Conservation (phyloP, 140 eudicot genomes). For the Oenanthe javanica region DNA sequence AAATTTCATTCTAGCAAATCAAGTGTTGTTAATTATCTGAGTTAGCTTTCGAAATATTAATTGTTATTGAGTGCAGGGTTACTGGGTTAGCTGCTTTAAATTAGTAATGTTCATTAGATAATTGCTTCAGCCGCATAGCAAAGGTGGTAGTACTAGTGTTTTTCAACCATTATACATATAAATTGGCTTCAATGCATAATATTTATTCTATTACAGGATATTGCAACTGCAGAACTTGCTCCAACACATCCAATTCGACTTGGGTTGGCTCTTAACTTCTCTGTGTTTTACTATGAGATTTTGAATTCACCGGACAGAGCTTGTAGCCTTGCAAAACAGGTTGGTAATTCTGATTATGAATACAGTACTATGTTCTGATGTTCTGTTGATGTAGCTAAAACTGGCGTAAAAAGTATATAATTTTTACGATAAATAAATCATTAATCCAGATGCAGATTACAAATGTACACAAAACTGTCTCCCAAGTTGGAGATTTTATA, state of each 20-base stretch:
- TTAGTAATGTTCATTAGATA: not conserved
- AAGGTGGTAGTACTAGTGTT: not conserved
- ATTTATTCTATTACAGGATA: not conserved
- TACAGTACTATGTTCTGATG: not conserved
- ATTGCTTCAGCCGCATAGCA: not conserved
- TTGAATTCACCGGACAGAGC: not conserved
- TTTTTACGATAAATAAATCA: too few species aligned
- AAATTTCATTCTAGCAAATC: too few species aligned
- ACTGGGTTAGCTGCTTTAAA: too few species aligned
- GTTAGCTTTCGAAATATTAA: too few species aligned
- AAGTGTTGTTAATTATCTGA: too few species aligned
- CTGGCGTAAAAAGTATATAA: not conserved
- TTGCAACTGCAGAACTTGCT: conserved; percentile 1
- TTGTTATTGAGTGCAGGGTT: too few species aligned
- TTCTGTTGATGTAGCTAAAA: not conserved
- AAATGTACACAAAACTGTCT: not conserved
- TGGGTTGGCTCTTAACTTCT: not conserved
- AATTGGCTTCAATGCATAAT: not conserved
- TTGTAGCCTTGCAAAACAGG: not conserved
- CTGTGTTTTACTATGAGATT: conserved; percentile 1
- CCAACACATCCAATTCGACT: conserved; percentile 4
- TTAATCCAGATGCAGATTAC: not conserved
- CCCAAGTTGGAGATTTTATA: not conserved
- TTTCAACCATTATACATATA: not conserved
- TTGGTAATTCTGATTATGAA: not conserved